Evolutionary conservation across 208 protist species (phyloP).

Genomic region (Zelonia costaricensis): DNA sequence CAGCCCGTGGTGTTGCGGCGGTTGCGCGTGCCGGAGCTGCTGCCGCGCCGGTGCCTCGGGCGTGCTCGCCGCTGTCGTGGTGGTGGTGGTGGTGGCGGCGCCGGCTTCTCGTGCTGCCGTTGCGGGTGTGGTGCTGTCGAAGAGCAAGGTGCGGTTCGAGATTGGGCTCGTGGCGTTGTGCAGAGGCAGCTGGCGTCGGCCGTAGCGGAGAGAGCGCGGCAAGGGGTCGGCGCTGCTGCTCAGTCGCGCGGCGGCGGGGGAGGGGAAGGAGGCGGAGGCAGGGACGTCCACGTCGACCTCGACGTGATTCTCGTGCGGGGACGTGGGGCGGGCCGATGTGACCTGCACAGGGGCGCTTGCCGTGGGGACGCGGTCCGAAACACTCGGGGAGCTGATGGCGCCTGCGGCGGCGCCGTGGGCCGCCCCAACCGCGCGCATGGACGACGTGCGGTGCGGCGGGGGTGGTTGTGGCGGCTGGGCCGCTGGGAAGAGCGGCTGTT

Average conservation of each 20-base stretch:
- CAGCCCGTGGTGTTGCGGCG: background rate
- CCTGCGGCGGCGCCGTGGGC: too few species aligned
- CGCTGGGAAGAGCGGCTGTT: background rate
- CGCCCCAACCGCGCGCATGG: too few species aligned
- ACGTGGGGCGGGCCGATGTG: too few species aligned
- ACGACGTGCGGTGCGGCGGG: background rate
- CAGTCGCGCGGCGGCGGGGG: background rate
- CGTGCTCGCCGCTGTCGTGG: background rate
- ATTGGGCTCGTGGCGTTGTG: constrained; percentile 21
- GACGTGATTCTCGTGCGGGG: background rate
- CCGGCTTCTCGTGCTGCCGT: background rate
- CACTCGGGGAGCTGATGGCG: too few species aligned
- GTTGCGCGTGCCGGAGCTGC: too few species aligned
- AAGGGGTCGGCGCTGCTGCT: constrained; percentile 12
- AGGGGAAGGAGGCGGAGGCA: background rate
- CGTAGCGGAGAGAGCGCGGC: constrained; percentile 28
- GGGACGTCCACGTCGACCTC: background rate
- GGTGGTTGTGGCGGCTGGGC: background rate
- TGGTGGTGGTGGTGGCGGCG: background rate
- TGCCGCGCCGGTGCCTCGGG: too few species aligned
- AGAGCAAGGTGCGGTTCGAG: constrained; percentile 14
- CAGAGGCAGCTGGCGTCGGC: constrained; percentile 20
- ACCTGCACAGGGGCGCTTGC: too few species aligned
- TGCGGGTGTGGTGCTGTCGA: constrained; percentile 21
- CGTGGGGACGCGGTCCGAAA: too few species aligned